phyloP scores from a whole-genome alignment of 202 grass and related monocot species.

The Carex sylvatica region DNA sequence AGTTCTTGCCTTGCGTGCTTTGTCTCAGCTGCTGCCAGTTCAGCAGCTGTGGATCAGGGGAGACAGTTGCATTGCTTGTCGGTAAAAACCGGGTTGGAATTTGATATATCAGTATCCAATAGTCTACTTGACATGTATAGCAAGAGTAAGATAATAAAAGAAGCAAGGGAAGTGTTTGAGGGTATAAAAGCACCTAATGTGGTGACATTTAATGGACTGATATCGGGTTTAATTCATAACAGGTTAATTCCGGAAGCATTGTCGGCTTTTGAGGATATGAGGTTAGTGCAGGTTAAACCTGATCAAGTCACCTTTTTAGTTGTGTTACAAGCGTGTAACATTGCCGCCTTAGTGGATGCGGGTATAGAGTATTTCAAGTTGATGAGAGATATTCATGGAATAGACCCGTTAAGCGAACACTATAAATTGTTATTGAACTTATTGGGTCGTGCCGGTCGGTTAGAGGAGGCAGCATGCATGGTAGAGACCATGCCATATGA shows the following conservation, averaged over 20 bases:
- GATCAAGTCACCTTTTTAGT: slow-evolving; percentile 61
- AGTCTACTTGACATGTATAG: slow-evolving; percentile 68
- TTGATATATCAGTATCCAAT: slow-evolving; percentile 56
- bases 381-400: slow-evolving; percentile 46
- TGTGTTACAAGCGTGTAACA: slow-evolving; percentile 53
- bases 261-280: slow-evolving; percentile 72
- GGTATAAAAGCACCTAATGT: slow-evolving; percentile 51
- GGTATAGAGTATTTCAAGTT: slow-evolving; percentile 65
- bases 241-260: slow-evolving; percentile 41
- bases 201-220: slow-evolving; percentile 68
- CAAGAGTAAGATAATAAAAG: slow-evolving; percentile 57
- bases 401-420: slow-evolving; percentile 54
- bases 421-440: slow-evolving; percentile 63
- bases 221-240: slow-evolving; percentile 45
- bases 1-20: slow-evolving; percentile 65
- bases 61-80: slow-evolving; percentile 67
- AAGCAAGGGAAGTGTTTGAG: slow-evolving; percentile 47
- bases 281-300: slow-evolving; percentile 42
- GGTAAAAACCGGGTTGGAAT: slow-evolving; percentile 54
- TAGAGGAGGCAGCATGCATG: slow-evolving; percentile 47
- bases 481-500: slow-evolving; percentile 44
- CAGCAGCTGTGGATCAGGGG: slow-evolving; percentile 40
- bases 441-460: slow-evolving; percentile 51
- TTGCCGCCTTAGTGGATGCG: slow-evolving; percentile 41
- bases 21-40: slow-evolving; percentile 51